These are phyloP conservation scores for Thecaphora thlaspeos DNA, from an alignment of 1,284 basidiomycete genomes.

Conservation along the genomic window DNA sequence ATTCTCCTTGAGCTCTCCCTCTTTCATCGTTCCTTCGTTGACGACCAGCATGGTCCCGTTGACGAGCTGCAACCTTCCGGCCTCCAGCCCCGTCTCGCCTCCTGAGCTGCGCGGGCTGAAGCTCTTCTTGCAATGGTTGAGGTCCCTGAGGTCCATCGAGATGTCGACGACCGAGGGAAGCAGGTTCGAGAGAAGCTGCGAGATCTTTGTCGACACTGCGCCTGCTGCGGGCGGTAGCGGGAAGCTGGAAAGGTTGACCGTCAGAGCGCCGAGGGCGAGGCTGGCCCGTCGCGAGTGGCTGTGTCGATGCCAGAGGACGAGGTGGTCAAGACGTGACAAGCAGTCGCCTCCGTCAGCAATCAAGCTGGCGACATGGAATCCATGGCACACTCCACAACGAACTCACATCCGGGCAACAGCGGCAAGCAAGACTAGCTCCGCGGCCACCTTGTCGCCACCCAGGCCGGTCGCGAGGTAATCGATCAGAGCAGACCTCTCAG, in stretches of 20 bases:
- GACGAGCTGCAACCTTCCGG: slow-evolving; percentile 74
- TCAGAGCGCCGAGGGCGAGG: slow-evolving; percentile 67
- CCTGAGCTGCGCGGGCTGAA: slow-evolving; percentile 64
- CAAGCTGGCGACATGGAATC: too few species aligned
- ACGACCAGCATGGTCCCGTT: slow-evolving; percentile 67
- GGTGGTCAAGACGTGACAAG: too few species aligned
- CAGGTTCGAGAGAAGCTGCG: slow-evolving; percentile 61
- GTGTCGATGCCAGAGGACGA: too few species aligned
- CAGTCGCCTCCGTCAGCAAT: too few species aligned
- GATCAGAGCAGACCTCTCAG: slow-evolving; percentile 20
- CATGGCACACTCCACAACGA: too few species aligned
- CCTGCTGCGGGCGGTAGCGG: slow-evolving; percentile 60
- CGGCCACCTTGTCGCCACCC: slow-evolving; percentile 61
- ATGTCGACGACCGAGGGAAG: slow-evolving; percentile 65
- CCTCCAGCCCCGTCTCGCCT: slow-evolving; percentile 71
- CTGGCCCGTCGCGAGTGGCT: slow-evolving; percentile 71
- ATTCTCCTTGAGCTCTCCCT: slow-evolving; percentile 67
- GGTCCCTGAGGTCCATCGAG: slow-evolving; percentile 54
- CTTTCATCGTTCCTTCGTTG: slow-evolving; percentile 69
- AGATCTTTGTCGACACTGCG: slow-evolving; percentile 63
- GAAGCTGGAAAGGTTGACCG: slow-evolving; percentile 63
- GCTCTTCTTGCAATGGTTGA: slow-evolving; percentile 63
- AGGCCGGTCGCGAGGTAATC: slow-evolving; percentile 30
- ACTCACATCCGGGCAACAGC: slow-evolving; percentile 70
- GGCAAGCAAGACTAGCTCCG: slow-evolving; percentile 74